These are phyloP conservation scores for Daedaleopsis nitida DNA, from an alignment of 768 basidiomycete genomes.

Conservation along the genomic window DNA sequence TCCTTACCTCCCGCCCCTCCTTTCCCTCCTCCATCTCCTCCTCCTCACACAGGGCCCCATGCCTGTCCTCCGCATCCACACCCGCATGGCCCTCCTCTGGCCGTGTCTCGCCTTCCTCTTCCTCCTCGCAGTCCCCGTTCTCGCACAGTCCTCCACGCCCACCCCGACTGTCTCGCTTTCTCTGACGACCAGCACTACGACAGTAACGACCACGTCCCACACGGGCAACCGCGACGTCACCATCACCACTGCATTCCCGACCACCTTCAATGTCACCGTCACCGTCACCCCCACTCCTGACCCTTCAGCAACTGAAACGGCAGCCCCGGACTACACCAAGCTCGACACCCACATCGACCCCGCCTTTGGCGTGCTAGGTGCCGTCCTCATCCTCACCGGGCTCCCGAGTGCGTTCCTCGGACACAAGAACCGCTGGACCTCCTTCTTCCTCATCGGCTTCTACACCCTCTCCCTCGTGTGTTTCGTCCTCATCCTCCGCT, in stretches of 20 bases:
- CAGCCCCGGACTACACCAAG: conserved; percentile 37
- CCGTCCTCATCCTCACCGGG: conserved; percentile 85
- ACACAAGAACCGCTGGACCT: conserved; percentile 96
- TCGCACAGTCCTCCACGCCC: conserved; percentile 34
- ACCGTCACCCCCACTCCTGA: conserved; percentile 48
- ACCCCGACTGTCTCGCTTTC: conserved; percentile 49
- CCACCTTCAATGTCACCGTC: conserved; percentile 64
- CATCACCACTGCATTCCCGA: conserved; percentile 59
- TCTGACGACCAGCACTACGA: conserved; percentile 54
- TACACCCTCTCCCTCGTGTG: conserved; percentile 87
- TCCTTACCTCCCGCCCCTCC: conserved; percentile 31
- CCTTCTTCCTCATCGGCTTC: conserved; percentile 91
- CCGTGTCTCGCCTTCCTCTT: conserved; percentile 25
- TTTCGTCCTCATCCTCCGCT: conserved; percentile 84
- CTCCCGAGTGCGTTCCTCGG: conserved; percentile 90
- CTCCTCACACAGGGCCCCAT: conserved; percentile 25
- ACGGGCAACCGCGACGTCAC: conserved; percentile 51
- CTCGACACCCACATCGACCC: conserved; percentile 76
- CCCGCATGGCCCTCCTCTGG: conserved; percentile 19
- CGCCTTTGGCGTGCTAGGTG: conserved; percentile 88
- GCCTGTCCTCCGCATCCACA: conserved; percentile 13
- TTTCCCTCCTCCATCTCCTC: conserved; percentile 20
- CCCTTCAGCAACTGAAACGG: not conserved
- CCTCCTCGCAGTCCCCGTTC: conserved; percentile 36
- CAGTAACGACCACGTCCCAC: conserved; percentile 48